These are phyloP conservation scores for Globisporangium yorkense DNA, from an alignment of 352 stramenopile genomes.

Conservation along the genomic window DNA sequence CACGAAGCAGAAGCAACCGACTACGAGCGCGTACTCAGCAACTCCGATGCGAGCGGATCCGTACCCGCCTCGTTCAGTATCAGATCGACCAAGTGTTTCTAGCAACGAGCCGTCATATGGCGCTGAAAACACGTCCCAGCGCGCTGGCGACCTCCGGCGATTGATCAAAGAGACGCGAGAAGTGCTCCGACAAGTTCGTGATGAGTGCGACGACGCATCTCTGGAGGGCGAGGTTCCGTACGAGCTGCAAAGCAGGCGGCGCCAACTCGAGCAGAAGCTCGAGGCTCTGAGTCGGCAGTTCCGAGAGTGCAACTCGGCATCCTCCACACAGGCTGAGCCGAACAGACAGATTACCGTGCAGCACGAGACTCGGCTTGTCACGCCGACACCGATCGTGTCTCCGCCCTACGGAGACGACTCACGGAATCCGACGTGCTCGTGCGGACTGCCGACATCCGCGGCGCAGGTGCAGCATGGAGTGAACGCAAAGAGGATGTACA, in stretches of 20 bases:
- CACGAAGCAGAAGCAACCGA: constrained; percentile 18
- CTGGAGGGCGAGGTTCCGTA: constrained; percentile 68
- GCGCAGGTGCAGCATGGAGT: constrained; percentile 56
- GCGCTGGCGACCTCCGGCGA: constrained; percentile 27
- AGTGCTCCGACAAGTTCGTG: constrained; percentile 54
- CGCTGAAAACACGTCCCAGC: constrained; percentile 13
- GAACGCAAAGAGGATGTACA: constrained; percentile 64
- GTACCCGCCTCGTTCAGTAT: background rate
- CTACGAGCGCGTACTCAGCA: background rate
- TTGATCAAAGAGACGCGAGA: constrained; percentile 62
- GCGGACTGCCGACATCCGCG: constrained; percentile 51
- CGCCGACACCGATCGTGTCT: constrained; percentile 1
- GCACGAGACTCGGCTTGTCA: constrained; percentile 6
- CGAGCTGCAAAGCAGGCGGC: constrained; percentile 36
- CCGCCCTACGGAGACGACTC: constrained; percentile 9
- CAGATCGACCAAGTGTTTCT: background rate
- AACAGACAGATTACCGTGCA: constrained; percentile 15
- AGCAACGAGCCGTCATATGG: constrained; percentile 9
- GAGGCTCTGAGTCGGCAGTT: constrained; percentile 53
- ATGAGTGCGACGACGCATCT: constrained; percentile 80
- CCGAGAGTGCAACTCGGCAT: constrained; percentile 41
- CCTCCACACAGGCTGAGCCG: constrained; percentile 7
- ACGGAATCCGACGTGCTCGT: constrained; percentile 40
- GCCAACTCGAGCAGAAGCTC: constrained; percentile 51
- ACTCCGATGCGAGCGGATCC: background rate